Percentiles rank a stretch among this genome's conserved stretches.
phyloP scores from a whole-genome alignment of 257 asterid genomes.

The Verbena officinalis region DNA sequence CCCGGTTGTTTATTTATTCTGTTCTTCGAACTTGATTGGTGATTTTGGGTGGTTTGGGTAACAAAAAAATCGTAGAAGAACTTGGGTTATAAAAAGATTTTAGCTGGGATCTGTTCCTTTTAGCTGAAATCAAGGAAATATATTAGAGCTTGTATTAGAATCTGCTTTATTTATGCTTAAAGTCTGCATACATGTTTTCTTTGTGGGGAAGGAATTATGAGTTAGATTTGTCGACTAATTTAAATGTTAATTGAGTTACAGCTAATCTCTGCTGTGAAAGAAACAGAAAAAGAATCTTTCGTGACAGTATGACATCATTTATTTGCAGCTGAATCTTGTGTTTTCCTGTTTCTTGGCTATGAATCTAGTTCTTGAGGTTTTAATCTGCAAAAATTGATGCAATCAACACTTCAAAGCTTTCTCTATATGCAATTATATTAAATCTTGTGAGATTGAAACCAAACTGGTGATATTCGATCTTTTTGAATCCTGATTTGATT shows the following conservation, averaged over 20 bases:
- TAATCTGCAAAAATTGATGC: neutral
- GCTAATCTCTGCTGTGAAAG: constrained; percentile 7
- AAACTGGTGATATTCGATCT: neutral
- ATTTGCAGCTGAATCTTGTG: constrained; percentile 5
- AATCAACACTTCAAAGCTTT: neutral
- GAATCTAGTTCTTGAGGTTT: neutral
- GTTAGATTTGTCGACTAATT: neutral
- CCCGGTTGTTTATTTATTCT: constrained; percentile 10
- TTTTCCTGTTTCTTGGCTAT: constrained; percentile 15
- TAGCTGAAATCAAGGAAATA: neutral
- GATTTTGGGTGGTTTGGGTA: constrained; percentile 10
- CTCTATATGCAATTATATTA: neutral
- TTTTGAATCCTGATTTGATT: neutral
- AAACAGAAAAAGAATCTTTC: neutral
- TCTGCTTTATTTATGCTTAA: constrained; percentile 13
- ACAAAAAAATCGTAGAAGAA: neutral
- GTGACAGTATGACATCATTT: constrained; percentile 2
- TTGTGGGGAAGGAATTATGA: constrained; percentile 1
- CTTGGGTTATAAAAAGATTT: no score
- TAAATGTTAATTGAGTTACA: constrained; percentile 4
- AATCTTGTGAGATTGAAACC: neutral
- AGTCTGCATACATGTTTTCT: neutral
- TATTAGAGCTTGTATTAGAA: neutral
- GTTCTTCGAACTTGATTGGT: constrained; percentile 6
- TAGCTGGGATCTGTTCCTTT: neutral